Percentiles rank a stretch among this genome's conserved stretches.
phyloP scores from a whole-genome alignment of 2,329 filamentous ascomycete genomes.

The Cladorrhinum sp. region DNA sequence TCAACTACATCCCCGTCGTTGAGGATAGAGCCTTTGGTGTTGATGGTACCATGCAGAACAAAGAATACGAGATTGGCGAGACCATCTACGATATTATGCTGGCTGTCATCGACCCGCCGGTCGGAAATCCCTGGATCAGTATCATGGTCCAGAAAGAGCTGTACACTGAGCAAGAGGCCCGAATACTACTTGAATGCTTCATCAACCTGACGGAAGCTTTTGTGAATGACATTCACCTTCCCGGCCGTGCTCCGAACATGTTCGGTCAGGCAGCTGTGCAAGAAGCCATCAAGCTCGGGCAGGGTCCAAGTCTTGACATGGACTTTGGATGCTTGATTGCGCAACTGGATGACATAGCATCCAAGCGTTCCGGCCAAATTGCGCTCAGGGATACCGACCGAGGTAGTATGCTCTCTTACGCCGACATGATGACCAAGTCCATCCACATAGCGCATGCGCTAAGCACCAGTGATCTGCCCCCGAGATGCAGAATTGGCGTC shows the following conservation, averaged over 20 bases:
- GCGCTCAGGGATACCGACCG: slow-evolving; percentile 13
- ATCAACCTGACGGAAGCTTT: slow-evolving; percentile 1
- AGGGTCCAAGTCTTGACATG: neutral
- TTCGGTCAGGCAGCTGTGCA: neutral
- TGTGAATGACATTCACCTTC: slow-evolving; percentile 1
- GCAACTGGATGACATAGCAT: slow-evolving; percentile 3
- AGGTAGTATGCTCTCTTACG: neutral
- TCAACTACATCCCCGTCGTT: slow-evolving; percentile 32
- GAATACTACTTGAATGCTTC: slow-evolving; percentile 5
- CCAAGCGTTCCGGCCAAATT: neutral
- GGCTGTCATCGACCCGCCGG: slow-evolving; percentile 35
- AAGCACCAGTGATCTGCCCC: neutral
- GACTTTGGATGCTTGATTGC: neutral
- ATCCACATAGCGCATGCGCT: neutral
- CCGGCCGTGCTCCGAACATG: slow-evolving; percentile 2
- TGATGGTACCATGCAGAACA: slow-evolving; percentile 2
- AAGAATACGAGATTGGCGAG: slow-evolving; percentile 21
- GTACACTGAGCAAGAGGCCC: slow-evolving; percentile 26
- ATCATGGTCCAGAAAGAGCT: slow-evolving; percentile 32
- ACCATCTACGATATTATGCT: slow-evolving; percentile 34
- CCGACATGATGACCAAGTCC: slow-evolving; percentile 3
- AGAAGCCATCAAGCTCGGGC: neutral
- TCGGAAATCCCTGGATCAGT: slow-evolving; percentile 22
- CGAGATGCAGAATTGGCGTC: neutral
- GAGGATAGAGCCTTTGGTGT: slow-evolving; percentile 24